These are phyloP conservation scores for Erythrophleum fordii DNA, from an alignment of 306 rosid genomes.

Conservation along the genomic window DNA sequence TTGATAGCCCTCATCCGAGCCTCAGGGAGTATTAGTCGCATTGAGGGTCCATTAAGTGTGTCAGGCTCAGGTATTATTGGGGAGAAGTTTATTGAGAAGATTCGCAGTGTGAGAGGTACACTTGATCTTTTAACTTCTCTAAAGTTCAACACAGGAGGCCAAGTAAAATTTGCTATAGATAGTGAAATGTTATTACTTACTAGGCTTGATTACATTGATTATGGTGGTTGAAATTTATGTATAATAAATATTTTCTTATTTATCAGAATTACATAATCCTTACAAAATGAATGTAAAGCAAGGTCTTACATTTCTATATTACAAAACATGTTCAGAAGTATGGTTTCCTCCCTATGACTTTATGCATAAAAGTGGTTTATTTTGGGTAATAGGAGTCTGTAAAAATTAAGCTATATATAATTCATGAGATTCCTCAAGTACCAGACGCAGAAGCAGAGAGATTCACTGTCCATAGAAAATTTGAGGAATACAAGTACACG, in stretches of 20 bases:
- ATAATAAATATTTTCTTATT: conserved; percentile 25
- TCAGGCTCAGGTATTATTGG: conserved; percentile 72
- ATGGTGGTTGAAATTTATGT: conserved; percentile 1
- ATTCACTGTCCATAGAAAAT: conserved; percentile 20
- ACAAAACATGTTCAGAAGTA: conserved; percentile 7
- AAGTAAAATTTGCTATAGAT: not conserved
- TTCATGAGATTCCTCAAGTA: not conserved
- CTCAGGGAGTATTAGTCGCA: conserved; percentile 86
- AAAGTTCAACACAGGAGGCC: conserved; percentile 24
- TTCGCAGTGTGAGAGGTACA: conserved; percentile 84
- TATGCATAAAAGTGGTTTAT: not conserved
- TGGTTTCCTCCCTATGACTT: conserved; percentile 19
- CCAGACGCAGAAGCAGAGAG: not conserved
- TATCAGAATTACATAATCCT: conserved; percentile 4
- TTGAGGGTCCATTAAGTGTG: conserved; percentile 55
- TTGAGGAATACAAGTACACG: conserved; percentile 17
- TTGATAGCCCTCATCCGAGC: conserved; percentile 93
- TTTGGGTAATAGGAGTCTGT: not conserved
- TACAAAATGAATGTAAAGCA: conserved; percentile 14
- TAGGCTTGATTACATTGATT: conserved; percentile 11
- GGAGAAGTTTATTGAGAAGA: conserved; percentile 92
- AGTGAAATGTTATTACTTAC: not conserved
- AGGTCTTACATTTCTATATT: not conserved
- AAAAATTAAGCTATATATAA: not conserved
- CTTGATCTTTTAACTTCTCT: conserved; percentile 35